A percentile compares a stretch with the other conserved stretches of the same genome.
Evolutionary conservation across 1,284 basidiomycete genomes (phyloP).

Genomic region (Chondrostereum purpureum): DNA sequence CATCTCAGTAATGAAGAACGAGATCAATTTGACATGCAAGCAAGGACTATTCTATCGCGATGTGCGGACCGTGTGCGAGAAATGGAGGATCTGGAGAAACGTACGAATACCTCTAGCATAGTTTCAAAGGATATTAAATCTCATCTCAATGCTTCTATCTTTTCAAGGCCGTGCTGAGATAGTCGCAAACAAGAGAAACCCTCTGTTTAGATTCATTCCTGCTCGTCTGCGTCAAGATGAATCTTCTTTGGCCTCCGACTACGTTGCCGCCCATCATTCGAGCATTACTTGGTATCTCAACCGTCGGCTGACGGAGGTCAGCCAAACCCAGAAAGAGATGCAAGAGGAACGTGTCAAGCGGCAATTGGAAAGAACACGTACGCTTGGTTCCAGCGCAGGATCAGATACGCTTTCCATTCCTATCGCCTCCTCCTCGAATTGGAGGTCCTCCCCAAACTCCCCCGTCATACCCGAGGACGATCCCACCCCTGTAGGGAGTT

Average conservation of each 20-base stretch:
- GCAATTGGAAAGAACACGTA: constrained; percentile 71
- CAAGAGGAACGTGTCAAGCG: constrained; percentile 84
- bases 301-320: constrained; percentile 69
- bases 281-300: constrained; percentile 83
- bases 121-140: too few species aligned
- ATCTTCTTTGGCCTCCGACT: constrained; percentile 54
- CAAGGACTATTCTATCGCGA: constrained; percentile 72
- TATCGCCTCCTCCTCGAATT: constrained; percentile 14
- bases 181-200: constrained; percentile 52
- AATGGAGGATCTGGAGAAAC: constrained; percentile 80
- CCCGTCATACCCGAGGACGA: constrained; percentile 14
- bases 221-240: constrained; percentile 56
- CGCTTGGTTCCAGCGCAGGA: constrained; percentile 68
- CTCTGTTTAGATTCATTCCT: constrained; percentile 60
- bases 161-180: constrained; percentile 58
- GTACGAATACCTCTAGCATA: constrained; percentile 44
- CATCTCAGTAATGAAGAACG: constrained; percentile 79
- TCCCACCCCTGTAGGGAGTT: constrained; percentile 34
- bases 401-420: constrained; percentile 46
- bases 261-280: constrained; percentile 76
- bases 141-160: constrained; percentile 11
- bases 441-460: neutral
- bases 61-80: constrained; percentile 81
- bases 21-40: constrained; percentile 87
- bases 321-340: constrained; percentile 76